Evolutionary conservation across 2,329 filamentous ascomycete genomes (phyloP).

Genomic region (Westerdykella aurantiaca): DNA sequence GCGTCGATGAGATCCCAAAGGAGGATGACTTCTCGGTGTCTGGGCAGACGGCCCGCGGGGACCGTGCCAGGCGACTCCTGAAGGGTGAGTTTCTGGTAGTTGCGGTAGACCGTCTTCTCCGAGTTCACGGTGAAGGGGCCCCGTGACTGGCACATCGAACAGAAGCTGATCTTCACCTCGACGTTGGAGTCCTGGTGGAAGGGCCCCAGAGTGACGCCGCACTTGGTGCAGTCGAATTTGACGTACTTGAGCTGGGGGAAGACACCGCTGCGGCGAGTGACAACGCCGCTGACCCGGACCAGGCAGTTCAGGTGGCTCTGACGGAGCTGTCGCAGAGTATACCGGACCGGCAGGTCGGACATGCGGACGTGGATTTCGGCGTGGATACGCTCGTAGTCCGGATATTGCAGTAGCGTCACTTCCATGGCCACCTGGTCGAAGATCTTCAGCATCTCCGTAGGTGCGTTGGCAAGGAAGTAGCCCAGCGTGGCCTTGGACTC

Average conservation of each 20-base stretch:
- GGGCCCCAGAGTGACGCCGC: conserved; percentile 82
- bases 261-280: conserved; percentile 87
- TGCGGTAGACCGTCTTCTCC: conserved; percentile 96
- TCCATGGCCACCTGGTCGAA: conserved; percentile 98
- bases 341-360: conserved; percentile 87
- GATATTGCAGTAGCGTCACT: conserved; percentile 90
- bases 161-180: conserved; percentile 94
- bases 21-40: conserved; percentile 88
- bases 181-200: conserved; percentile 97
- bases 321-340: conserved; percentile 89
- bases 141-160: conserved; percentile 90
- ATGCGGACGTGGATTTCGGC: conserved; percentile 97
- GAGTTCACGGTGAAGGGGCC: conserved; percentile 95
- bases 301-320: conserved; percentile 95
- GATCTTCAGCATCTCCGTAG: conserved; percentile 88
- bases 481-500: conserved; percentile 88
- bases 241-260: conserved; percentile 98
- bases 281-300: conserved; percentile 88
- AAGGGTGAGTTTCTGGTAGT: conserved; percentile 95
- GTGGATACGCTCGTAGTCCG: conserved; percentile 95
- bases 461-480: conserved; percentile 93
- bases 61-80: conserved; percentile 97
- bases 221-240: conserved; percentile 96
- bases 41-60: conserved; percentile 86
- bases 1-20: conserved; percentile 96